Conservation (phyloP, 2,329 filamentous ascomycete genomes). For the Cladobotryum protrusum region DNA sequence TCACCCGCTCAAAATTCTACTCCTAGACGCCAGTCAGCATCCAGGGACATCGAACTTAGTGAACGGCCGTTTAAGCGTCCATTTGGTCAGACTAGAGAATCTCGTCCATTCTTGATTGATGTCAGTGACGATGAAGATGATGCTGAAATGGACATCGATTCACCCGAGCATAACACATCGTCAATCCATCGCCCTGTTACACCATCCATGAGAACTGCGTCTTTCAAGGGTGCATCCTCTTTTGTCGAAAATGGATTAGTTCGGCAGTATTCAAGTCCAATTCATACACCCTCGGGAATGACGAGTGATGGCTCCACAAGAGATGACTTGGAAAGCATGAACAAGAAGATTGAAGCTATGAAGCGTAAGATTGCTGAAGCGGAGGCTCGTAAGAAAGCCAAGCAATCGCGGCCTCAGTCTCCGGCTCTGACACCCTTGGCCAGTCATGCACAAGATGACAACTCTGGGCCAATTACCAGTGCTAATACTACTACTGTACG, state of each 20-base stretch:
- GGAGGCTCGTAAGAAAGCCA: constrained; percentile 48
- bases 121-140: constrained; percentile 70
- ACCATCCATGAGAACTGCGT: constrained; percentile 28
- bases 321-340: constrained; percentile 44
- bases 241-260: constrained; percentile 33
- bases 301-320: constrained; percentile 28
- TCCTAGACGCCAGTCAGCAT: constrained; percentile 50
- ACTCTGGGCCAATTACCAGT: constrained; percentile 14
- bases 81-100: constrained; percentile 52
- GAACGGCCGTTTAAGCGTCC: constrained; percentile 48
- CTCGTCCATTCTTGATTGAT: constrained; percentile 69
- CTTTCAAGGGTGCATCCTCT: constrained; percentile 40
- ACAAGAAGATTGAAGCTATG: constrained; percentile 55
- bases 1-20: constrained; percentile 12
- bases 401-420: constrained; percentile 26
- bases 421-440: constrained; percentile 23
- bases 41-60: constrained; percentile 60
- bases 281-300: constrained; percentile 32
- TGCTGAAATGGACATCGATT: constrained; percentile 62
- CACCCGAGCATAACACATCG: constrained; percentile 38
- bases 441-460: constrained; percentile 21
- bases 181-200: constrained; percentile 26
- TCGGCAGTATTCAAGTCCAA: constrained; percentile 36
- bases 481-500: neutral
- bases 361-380: constrained; percentile 53